A percentile compares a stretch with the other conserved stretches of the same genome.
Conservation (phyloP, 1,139 yeast species). For the Yamadazyma sp. region DNA sequence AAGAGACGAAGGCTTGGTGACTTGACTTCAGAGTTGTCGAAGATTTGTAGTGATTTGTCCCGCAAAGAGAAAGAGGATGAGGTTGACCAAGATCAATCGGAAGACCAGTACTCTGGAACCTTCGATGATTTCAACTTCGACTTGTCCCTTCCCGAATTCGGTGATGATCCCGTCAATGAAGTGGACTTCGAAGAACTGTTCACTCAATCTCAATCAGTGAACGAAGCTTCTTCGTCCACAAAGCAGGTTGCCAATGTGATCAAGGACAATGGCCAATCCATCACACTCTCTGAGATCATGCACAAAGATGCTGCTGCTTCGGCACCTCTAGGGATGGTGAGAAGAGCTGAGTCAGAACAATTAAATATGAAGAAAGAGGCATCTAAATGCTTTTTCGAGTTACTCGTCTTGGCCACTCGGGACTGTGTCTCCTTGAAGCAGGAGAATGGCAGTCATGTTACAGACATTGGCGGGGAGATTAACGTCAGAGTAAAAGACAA, state of each 20-base stretch:
- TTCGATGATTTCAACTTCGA: constrained; percentile 36
- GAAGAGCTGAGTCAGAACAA: constrained; percentile 17
- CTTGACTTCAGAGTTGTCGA: constrained; percentile 31
- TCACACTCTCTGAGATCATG: constrained; percentile 41
- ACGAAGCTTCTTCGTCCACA: constrained; percentile 12
- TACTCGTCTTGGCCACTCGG: constrained; percentile 78
- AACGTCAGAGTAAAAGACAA: constrained; percentile 50
- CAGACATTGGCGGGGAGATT: constrained; percentile 60
- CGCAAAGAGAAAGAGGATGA: constrained; percentile 20
- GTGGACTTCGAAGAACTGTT: constrained; percentile 5
- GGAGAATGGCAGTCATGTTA: constrained; percentile 21
- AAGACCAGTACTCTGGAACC: constrained; percentile 20
- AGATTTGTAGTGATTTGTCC: constrained; percentile 31
- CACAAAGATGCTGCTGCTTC: constrained; percentile 30
- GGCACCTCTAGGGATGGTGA: constrained; percentile 31
- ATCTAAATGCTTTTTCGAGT: constrained; percentile 75
- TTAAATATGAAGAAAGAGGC: constrained; percentile 58
- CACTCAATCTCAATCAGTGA: constrained; percentile 6
- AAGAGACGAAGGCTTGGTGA: constrained; percentile 35
- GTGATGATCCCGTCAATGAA: constrained; percentile 21
- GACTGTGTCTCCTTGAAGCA: constrained; percentile 70
- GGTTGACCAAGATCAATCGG: constrained; percentile 10
- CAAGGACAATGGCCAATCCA: constrained; percentile 11
- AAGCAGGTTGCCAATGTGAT: constrained; percentile 13
- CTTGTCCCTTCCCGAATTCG: constrained; percentile 38